phyloP scores from a whole-genome alignment of 768 basidiomycete genomes.

The Roridomyces roridus region DNA sequence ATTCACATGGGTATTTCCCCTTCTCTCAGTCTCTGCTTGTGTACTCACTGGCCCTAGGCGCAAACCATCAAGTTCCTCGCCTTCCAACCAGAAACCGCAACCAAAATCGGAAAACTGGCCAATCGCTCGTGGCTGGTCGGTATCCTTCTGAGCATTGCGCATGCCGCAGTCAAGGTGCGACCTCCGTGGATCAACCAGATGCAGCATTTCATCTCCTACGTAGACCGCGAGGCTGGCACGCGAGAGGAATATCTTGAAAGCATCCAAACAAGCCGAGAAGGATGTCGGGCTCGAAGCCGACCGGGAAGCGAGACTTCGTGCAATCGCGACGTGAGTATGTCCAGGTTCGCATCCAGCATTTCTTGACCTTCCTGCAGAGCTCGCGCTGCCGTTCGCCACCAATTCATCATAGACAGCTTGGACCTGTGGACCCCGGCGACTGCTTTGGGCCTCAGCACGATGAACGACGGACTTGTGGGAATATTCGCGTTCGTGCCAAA shows the following conservation, averaged over 20 bases:
- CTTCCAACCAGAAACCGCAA: constrained; percentile 64
- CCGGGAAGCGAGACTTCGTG: constrained; percentile 66
- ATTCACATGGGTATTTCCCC: constrained; percentile 76
- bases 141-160: constrained; percentile 78
- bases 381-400: constrained; percentile 70
- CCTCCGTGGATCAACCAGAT: background rate
- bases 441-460: constrained; percentile 71
- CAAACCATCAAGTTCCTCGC: constrained; percentile 70
- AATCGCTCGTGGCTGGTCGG: constrained; percentile 91
- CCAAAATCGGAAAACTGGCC: constrained; percentile 66
- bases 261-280: constrained; percentile 62
- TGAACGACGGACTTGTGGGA: constrained; percentile 89
- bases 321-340: constrained; percentile 57
- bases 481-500: constrained; percentile 70
- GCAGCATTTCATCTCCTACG: background rate
- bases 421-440: constrained; percentile 93
- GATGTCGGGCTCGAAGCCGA: constrained; percentile 69
- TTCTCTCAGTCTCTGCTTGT: background rate
- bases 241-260: constrained; percentile 60
- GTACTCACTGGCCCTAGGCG: constrained; percentile 47
- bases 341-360: background rate
- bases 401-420: constrained; percentile 83
- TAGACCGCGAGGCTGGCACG: constrained; percentile 68
- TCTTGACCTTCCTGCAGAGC: constrained; percentile 44
- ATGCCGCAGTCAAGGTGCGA: constrained; percentile 70